A percentile compares a stretch with the other conserved stretches of the same genome.
phyloP scores from a whole-genome alignment of 2,329 filamentous ascomycete species.

The Leptographium wingfieldii region DNA sequence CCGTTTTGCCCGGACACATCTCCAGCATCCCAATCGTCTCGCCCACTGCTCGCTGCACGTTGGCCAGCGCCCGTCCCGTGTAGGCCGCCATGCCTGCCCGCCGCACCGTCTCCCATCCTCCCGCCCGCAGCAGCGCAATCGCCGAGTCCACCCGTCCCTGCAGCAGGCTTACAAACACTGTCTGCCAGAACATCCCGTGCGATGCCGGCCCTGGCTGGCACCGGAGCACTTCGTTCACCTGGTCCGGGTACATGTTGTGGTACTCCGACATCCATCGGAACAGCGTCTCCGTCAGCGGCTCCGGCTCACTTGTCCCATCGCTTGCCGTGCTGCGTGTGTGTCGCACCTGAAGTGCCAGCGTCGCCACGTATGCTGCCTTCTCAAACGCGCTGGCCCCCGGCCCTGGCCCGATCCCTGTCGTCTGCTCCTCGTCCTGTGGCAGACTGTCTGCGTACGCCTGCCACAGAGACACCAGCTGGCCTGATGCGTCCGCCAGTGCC shows the following conservation, averaged over 20 bases:
- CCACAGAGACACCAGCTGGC: conserved; percentile 43
- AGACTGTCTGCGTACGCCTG: conserved; percentile 37
- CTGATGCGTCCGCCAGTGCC: conserved; percentile 40
- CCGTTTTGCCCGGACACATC: conserved; percentile 54
- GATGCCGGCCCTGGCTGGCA: conserved; percentile 61
- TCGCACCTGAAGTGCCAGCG: conserved; percentile 65
- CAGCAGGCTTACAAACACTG: conserved; percentile 59
- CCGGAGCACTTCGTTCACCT: conserved; percentile 51
- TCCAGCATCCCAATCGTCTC: conserved; percentile 58
- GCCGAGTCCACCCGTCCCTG: conserved; percentile 61
- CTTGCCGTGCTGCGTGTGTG: conserved; percentile 42
- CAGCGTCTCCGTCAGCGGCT: conserved; percentile 60
- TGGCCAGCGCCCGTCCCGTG: conserved; percentile 60
- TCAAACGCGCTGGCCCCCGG: conserved; percentile 49
- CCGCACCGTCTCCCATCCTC: conserved; percentile 66
- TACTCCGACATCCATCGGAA: conserved; percentile 71
- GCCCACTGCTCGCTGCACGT: conserved; percentile 60
- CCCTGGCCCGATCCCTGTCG: conserved; percentile 52
- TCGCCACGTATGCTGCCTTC: conserved; percentile 69
- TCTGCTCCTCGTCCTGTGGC: conserved; percentile 25
- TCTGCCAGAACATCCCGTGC: conserved; percentile 74
- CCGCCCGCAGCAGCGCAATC: conserved; percentile 55
- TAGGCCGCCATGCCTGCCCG: conserved; percentile 59
- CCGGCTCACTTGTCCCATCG: conserved; percentile 20
- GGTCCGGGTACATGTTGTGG: conserved; percentile 59